Conservation (phyloP, 176 grass and related monocot species). For the Avena insularis region DNA sequence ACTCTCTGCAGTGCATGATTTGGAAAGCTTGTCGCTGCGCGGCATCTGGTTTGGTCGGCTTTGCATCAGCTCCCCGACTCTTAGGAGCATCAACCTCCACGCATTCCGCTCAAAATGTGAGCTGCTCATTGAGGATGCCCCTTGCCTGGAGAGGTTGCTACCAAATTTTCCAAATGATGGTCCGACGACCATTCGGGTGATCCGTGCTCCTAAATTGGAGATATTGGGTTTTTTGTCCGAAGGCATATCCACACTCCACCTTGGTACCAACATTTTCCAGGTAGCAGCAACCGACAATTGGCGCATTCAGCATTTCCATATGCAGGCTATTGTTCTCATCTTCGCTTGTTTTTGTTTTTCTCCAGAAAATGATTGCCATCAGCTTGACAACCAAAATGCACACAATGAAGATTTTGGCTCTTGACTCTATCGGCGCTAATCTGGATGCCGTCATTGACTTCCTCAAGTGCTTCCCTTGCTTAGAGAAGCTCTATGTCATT, state of each 20-base stretch:
- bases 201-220: background rate
- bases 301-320: too few species aligned
- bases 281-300: too few species aligned
- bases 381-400: too few species aligned
- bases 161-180: background rate
- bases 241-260: background rate
- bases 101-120: background rate
- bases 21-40: background rate
- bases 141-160: background rate
- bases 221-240: background rate
- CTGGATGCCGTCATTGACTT: too few species aligned
- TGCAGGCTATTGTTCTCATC: too few species aligned
- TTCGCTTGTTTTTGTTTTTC: too few species aligned
- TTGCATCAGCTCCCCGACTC: background rate
- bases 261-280: background rate
- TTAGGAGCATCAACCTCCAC: background rate
- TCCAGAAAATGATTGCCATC: too few species aligned
- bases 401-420: too few species aligned
- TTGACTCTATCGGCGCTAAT: too few species aligned
- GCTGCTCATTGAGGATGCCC: background rate
- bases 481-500: too few species aligned
- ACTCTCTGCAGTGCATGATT: background rate
- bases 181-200: background rate
- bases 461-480: too few species aligned
- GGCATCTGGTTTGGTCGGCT: background rate